A percentile compares a stretch with the other conserved stretches of the same genome.
Conservation (phyloP, 2,329 filamentous ascomycete genomes). For the Clarireedia homoeocarpa region DNA sequence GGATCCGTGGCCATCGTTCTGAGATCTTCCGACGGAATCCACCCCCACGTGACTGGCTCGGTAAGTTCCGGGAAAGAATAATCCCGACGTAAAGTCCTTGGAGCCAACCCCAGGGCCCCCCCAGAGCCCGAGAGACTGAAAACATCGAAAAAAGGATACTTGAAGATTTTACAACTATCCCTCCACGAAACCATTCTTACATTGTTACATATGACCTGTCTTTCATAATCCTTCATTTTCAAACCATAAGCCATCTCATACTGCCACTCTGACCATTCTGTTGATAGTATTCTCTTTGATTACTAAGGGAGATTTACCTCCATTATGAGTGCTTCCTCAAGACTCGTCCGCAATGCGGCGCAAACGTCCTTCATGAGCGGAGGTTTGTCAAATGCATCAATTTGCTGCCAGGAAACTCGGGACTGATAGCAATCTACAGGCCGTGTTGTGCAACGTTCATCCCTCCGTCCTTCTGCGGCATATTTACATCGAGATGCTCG, state of each 20-base stretch:
- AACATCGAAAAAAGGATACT: too few species aligned
- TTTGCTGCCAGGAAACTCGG: neutral
- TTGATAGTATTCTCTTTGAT: neutral
- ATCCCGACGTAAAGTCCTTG: too few species aligned
- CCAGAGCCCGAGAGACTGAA: too few species aligned
- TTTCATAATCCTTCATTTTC: neutral
- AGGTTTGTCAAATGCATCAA: conserved; percentile 22
- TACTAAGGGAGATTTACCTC: neutral
- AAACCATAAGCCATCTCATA: neutral
- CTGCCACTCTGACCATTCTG: neutral
- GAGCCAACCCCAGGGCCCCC: too few species aligned
- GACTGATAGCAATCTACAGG: conserved; percentile 14
- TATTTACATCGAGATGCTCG: conserved; percentile 29
- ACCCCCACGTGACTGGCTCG: too few species aligned
- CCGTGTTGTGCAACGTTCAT: conserved; percentile 25
- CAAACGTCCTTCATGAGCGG: conserved; percentile 26
- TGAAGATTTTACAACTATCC: too few species aligned
- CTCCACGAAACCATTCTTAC: too few species aligned
- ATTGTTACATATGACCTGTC: neutral
- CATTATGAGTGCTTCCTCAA: conserved; percentile 30
- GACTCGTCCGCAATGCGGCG: conserved; percentile 30
- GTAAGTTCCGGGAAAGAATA: too few species aligned
- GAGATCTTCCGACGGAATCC: too few species aligned
- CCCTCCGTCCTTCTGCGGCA: conserved; percentile 21
- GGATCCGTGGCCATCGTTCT: neutral